phyloP scores from a whole-genome alignment of 768 basidiomycete species.

The Panaeolus papilionaceus region DNA sequence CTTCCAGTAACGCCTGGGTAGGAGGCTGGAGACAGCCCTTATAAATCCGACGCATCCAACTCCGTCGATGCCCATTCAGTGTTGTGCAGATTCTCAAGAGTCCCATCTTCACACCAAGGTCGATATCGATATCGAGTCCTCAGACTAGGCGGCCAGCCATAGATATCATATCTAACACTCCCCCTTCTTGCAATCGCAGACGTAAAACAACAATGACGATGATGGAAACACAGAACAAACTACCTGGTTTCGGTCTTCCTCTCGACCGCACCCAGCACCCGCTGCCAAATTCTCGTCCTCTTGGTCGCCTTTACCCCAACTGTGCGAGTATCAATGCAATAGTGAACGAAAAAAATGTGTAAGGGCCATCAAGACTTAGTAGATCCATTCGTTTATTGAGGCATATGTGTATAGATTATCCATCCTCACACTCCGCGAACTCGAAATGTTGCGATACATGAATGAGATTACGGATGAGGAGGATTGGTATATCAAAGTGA shows the following conservation, averaged over 20 bases:
- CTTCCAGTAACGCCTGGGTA: too few relatives aligned
- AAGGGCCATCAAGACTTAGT: background rate
- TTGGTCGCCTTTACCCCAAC: background rate
- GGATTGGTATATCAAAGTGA: conserved; percentile 30
- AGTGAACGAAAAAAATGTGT: background rate
- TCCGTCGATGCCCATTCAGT: too few relatives aligned
- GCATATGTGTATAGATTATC: background rate
- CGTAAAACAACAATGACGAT: too few relatives aligned
- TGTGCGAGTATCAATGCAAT: background rate
- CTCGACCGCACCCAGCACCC: background rate
- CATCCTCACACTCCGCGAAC: conserved; percentile 27
- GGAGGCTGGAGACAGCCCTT: too few relatives aligned
- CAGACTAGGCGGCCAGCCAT: too few relatives aligned
- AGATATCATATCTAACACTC: too few relatives aligned
- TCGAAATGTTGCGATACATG: conserved; percentile 33
- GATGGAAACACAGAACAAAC: background rate
- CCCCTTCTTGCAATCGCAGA: too few relatives aligned
- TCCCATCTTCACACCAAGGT: too few relatives aligned
- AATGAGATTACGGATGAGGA: conserved; percentile 33
- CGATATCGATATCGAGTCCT: too few relatives aligned
- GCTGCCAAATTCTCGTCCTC: too few relatives aligned
- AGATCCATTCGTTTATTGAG: background rate
- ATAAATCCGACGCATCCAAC: too few relatives aligned
- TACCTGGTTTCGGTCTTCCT: background rate
- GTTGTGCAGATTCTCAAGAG: too few relatives aligned